phyloP scores from a whole-genome alignment of 805 yeast genomes.

The Saturnispora sekii region DNA sequence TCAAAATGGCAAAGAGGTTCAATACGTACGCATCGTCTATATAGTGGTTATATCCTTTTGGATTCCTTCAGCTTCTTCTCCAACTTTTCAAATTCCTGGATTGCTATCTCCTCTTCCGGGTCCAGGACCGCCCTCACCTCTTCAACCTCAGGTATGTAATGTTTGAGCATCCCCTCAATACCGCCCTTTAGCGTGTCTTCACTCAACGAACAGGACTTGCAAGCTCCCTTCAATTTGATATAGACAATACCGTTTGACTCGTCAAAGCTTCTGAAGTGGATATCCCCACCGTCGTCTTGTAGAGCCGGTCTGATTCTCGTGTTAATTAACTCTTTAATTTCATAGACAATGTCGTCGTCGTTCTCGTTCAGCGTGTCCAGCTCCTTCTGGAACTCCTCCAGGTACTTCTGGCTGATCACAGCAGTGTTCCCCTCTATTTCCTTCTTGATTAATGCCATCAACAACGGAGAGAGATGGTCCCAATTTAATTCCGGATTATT shows the following conservation, averaged over 20 bases:
- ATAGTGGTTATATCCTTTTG: slow-evolving; percentile 11
- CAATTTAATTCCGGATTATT: slow-evolving; percentile 28
- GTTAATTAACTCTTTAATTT: slow-evolving; percentile 60
- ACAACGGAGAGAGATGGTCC: slow-evolving; percentile 21
- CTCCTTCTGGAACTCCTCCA: slow-evolving; percentile 15
- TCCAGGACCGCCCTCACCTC: slow-evolving; percentile 36
- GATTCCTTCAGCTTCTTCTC: slow-evolving; percentile 43
- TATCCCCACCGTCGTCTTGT: slow-evolving; percentile 71
- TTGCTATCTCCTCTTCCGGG: slow-evolving; percentile 46
- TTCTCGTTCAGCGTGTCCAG: slow-evolving; percentile 36
- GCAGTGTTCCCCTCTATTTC: slow-evolving; percentile 22
- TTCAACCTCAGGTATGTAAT: slow-evolving; percentile 59
- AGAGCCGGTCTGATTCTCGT: slow-evolving; percentile 66
- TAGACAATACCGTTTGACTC: slow-evolving; percentile 46
- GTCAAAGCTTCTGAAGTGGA: slow-evolving; percentile 55
- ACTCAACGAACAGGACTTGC: slow-evolving; percentile 62
- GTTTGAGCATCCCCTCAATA: slow-evolving; percentile 60
- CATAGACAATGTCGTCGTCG: slow-evolving; percentile 56
- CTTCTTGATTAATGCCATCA: slow-evolving; percentile 19
- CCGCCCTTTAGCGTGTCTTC: slow-evolving; percentile 60
- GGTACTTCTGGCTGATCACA: slow-evolving; percentile 17
- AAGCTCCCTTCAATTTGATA: slow-evolving; percentile 56
- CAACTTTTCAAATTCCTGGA: slow-evolving; percentile 71
- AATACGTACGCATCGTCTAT: slow-evolving; percentile 26
- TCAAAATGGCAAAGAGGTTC: slow-evolving; percentile 44